Percentiles rank a stretch among this genome's conserved stretches.
Conservation (phyloP, 2,329 filamentous ascomycete species). For the Tolypocladium paradoxum region DNA sequence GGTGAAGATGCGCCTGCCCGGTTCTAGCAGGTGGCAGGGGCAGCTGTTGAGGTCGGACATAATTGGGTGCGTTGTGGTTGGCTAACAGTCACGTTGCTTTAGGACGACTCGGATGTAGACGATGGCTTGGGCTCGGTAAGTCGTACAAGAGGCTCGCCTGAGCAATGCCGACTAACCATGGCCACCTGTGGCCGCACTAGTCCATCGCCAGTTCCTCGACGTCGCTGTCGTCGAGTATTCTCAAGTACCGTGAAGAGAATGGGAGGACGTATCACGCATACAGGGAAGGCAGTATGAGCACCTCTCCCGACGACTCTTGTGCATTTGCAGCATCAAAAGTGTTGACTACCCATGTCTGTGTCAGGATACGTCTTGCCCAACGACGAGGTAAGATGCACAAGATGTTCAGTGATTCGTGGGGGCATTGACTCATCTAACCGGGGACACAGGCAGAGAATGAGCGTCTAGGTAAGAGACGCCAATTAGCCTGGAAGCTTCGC, state of each 20-base stretch:
- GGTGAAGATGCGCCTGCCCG: too few species aligned
- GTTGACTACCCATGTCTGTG: constrained; percentile 2
- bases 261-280: constrained; percentile 27
- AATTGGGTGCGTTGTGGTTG: neutral
- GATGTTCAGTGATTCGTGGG: neutral
- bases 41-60: neutral
- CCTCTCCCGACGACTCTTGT: neutral
- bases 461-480: constrained; percentile 15
- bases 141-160: neutral
- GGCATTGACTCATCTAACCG: neutral
- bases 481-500: too few species aligned
- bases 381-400: constrained; percentile 11
- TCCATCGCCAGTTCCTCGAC: constrained; percentile 7
- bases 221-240: constrained; percentile 24
- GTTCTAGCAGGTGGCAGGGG: neutral
- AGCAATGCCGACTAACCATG: neutral
- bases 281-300: constrained; percentile 14
- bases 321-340: neutral
- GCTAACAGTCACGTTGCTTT: neutral
- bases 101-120: constrained; percentile 1
- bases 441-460: constrained; percentile 16
- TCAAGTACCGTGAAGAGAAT: constrained; percentile 24
- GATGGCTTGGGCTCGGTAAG: constrained; percentile 3
- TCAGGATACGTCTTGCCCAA: constrained; percentile 19
- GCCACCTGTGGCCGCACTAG: neutral